Base-by-base conservation (phyloP, 2,329 filamentous ascomycete genomes). In the Anisogramma anomala region DNA sequence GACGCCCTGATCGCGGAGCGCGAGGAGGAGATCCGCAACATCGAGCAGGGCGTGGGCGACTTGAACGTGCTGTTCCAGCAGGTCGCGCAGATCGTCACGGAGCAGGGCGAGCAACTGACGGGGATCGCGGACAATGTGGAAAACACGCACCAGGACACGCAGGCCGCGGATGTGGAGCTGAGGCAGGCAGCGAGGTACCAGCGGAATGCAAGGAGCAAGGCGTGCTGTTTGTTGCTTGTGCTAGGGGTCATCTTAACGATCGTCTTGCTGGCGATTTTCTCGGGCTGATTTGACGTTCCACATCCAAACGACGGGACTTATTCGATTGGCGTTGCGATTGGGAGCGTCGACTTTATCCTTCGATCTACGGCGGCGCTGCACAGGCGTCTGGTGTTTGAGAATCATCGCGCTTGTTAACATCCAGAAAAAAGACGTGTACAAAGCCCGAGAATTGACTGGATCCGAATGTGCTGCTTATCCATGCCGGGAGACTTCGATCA, bases 31-130 rank as follows among this genome's bases (percentile, higher is more conserved):
- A 98, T 98, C 51, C 81, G 88, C 48, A 93, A 94, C 58, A 98
- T 98, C 54, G 91, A 96, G 65, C 88, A 95, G 61, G 87, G 84
- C 41, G 91, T 98, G 6, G 84, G 84, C 41, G 91, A 98, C 55
- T 68, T 98, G 48, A 98, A 98, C 55, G 91, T 96, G 56, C 72
- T 98, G 32, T 98, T 98, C 70, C 75, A 88, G 48, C 89, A 98
- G 66, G 87, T 98, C n/a, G 91, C 89, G 34, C 87, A 94, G 60
- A 95, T 98, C 60, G 88, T 98, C 37, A 78, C 78, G 47, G 89
- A 96, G 64, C 91, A 98, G 64, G 91, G 91, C 37, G 84, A 86
- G 52, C 77, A 84, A 61, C 69, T 98, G 22, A 82, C 89, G 55
- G 84, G 84, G 14, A 94, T 98, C 53, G 79, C 79, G 48, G 81